A percentile compares a stretch with the other conserved stretches of the same genome.
These are phyloP conservation scores for Aspergillus sp. DNA, from an alignment of 2,329 filamentous ascomycete genomes.

Conservation along the genomic window DNA sequence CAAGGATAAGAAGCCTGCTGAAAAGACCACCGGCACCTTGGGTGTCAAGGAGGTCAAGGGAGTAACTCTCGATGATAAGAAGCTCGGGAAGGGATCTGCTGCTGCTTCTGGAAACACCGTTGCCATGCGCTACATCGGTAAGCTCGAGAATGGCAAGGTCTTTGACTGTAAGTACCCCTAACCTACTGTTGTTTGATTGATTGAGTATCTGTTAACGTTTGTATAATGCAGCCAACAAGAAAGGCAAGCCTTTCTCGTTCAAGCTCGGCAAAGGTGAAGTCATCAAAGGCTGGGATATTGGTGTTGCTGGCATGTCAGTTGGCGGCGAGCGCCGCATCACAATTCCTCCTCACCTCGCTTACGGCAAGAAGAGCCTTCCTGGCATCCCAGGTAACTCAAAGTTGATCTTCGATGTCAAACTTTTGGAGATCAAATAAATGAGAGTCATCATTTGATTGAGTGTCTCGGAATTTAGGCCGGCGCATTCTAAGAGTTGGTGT, in stretches of 20 bases:
- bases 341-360: conserved; percentile 83
- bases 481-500: neutral
- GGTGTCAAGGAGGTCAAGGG: conserved; percentile 80
- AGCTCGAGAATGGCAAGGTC: conserved; percentile 89
- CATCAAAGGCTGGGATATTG: conserved; percentile 98
- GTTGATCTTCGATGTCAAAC: conserved; percentile 87
- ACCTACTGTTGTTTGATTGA: neutral
- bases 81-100: conserved; percentile 77
- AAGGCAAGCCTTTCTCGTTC: conserved; percentile 95
- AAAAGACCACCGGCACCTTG: conserved; percentile 57
- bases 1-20: conserved; percentile 44
- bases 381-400: conserved; percentile 91
- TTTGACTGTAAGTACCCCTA: conserved; percentile 73
- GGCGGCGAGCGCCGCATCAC: conserved; percentile 91
- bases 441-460: neutral
- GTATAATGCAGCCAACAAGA: conserved; percentile 78
- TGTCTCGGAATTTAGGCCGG: neutral
- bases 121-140: conserved; percentile 96
- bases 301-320: conserved; percentile 85
- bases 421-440: conserved; percentile 76
- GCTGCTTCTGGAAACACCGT: conserved; percentile 90
- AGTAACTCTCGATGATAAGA: conserved; percentile 94
- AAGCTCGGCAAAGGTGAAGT: conserved; percentile 93
- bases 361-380: conserved; percentile 78
- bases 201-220: conserved; percentile 3